Base-by-base conservation (phyloP, 805 yeast species). In the Diddensiella caesifluorescens region DNA sequence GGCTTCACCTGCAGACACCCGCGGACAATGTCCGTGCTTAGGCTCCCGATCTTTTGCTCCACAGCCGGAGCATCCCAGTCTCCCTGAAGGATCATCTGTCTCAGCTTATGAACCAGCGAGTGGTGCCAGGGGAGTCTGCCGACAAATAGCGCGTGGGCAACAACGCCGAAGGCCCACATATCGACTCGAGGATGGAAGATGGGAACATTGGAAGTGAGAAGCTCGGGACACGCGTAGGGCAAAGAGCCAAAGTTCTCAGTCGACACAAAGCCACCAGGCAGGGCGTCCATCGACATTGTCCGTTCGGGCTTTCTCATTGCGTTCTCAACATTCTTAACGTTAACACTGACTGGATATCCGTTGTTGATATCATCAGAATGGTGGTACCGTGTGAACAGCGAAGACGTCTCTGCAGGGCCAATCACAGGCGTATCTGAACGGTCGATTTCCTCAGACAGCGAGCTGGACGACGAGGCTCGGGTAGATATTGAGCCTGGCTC, bases 141-240 rank as follows among this genome's bases (percentile, higher is more conserved):
- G 19, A 77, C 73, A 22, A 80, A 62, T 75, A 87, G 73, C 1
- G 94, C 79, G 60, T 76, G 88, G 3, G 82, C 52, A 48, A 83
- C 64, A 0, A 88, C 84, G 3, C 97, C 97, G 34, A 84, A 70
- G 0, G 96, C 95, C 97, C 97, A 89, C 4, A 85, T 72, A 62
- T 89, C 97, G 1, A 89, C 80, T 29, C 76, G 65, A 2, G 84
- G 80, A 2, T 82, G 81, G 42, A 75, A 55, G 54, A 62, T 42
- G 46, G 80, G 67, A 54, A 79, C 66, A 2, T 39, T 40, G 4
- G 87, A 84, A 33, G 70, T 69, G 30, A 88, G 63, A 13, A 87
- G 68, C 57, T 89, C 96, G 0, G 97, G 97, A 0, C 95, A 76
- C 0, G 96, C 95, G 59, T 87, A 89, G 0, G 97, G 96, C 23